Evolutionary conservation across 768 basidiomycete genomes (phyloP).

Genomic region (Lactarius vividus): DNA sequence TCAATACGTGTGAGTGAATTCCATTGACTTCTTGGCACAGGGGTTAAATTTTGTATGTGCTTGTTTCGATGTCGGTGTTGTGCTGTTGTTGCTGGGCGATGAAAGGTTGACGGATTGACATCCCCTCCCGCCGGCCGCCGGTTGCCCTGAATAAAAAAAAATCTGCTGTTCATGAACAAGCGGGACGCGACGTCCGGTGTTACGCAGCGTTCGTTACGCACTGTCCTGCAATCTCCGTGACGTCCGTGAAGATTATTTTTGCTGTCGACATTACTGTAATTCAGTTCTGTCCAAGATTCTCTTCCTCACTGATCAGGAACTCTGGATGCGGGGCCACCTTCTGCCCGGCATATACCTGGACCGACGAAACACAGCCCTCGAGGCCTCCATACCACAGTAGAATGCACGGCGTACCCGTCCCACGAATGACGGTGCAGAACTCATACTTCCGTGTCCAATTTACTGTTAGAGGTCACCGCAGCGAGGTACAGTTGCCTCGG

Average conservation of each 20-base stretch:
- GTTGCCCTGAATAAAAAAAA: constrained; percentile 46
- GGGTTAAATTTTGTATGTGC: constrained; percentile 45
- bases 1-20: constrained; percentile 37
- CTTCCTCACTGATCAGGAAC: constrained; percentile 33
- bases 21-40: constrained; percentile 39
- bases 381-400: constrained; percentile 37
- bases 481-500: constrained; percentile 49
- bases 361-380: not conserved
- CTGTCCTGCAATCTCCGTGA: constrained; percentile 42
- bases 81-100: constrained; percentile 49
- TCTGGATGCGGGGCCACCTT: not conserved
- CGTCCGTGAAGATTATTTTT: constrained; percentile 53
- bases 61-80: constrained; percentile 49
- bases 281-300: not conserved
- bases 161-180: not conserved
- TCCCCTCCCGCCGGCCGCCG: constrained; percentile 46
- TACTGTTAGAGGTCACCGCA: constrained; percentile 52
- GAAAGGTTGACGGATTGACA: constrained; percentile 66
- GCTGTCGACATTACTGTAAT: constrained; percentile 3
- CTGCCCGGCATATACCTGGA: not conserved
- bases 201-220: constrained; percentile 38
- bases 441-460: constrained; percentile 47
- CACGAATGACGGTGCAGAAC: constrained; percentile 49
- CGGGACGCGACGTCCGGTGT: not conserved
- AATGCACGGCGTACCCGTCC: constrained; percentile 50